Base-by-base conservation (phyloP, 352 stramenopile genomes). In the Globisporangium spiculum region DNA sequence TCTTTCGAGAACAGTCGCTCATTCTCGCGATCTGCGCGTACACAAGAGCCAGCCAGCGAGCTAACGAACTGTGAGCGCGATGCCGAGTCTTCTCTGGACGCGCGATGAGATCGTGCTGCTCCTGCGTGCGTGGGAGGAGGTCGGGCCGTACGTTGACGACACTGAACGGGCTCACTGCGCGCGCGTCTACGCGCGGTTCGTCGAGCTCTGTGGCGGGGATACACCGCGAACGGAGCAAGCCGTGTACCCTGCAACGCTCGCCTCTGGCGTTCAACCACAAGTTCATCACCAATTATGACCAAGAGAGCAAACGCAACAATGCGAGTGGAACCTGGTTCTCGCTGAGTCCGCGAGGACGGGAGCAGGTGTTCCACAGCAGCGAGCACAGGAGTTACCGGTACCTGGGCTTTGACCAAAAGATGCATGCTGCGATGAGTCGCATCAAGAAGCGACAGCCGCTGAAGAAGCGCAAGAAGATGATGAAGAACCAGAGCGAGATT, bases 61-160 rank as follows among this genome's bases (percentile, higher is more conserved):
- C 12, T 27, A n/a, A 53, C 12, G 2, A 12, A 53, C 10, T 1
- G 1, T 12, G 26, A 64, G 24, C 6, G 38, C 58, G n/a, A 54
- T 44, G 36, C 32, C 55, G 3, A 48, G 38, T 48, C 38, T 48
- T 48, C 55, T 64, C 16, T 64, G 58, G 58, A 64, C 36, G 12
- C n/a, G 9, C 1, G 22, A 34, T 18, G 58, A 64, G 14, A 10
- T 64, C 36, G 12, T 27, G 18, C 6, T 36, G 24, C 58, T 64
- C 22, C 4, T 67, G 30, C 61, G 38, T 3, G 61, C 61, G 30
- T 67, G 61, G 61, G 27, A 50, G 7, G 61, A 67, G 3, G n/a
- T 60, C 0, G 16, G 7, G 8, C 12, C 24, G 9, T 9, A 38
- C 24, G 18, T 9, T 12, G 24, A 26, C 24, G 59, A 65, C 18